Conservation (phyloP, 2,329 filamentous ascomycete species). For the Fusarium redolens region DNA sequence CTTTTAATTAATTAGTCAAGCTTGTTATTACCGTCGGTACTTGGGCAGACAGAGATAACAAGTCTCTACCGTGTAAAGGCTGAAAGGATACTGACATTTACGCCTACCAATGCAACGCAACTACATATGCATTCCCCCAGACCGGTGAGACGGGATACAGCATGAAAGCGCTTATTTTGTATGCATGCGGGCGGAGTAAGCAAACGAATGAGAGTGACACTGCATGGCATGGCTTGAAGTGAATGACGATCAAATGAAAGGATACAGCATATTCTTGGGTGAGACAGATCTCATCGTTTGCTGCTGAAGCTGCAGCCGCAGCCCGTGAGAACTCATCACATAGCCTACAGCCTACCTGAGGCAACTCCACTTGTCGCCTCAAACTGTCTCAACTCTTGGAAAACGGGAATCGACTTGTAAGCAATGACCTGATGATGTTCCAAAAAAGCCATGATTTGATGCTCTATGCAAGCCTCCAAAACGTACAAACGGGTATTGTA, state of each 20-base stretch:
- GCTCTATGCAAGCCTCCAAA: background rate
- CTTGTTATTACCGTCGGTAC: background rate
- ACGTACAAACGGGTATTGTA: background rate
- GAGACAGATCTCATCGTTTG: slow-evolving; percentile 5
- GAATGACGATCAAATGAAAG: background rate
- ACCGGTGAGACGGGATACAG: slow-evolving; percentile 17
- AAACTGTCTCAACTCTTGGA: background rate
- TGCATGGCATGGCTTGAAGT: background rate
- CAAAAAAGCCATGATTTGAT: background rate
- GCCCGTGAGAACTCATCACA: background rate
- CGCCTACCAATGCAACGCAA: background rate
- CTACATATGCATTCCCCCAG: background rate
- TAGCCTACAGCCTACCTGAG: background rate
- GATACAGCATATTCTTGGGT: background rate
- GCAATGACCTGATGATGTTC: background rate
- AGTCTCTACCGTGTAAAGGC: background rate
- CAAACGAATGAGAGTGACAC: background rate
- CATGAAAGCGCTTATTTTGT: background rate
- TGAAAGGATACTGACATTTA: background rate
- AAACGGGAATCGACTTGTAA: background rate
- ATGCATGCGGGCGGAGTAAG: background rate
- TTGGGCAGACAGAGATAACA: background rate
- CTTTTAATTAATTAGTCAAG: background rate
- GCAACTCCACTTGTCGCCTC: background rate
- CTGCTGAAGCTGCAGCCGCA: slow-evolving; percentile 4